A percentile compares a stretch with the other conserved stretches of the same genome.
These are phyloP conservation scores for Nakaseomyces nivariensis DNA, from an alignment of 1,139 yeast species.

Conservation along the genomic window DNA sequence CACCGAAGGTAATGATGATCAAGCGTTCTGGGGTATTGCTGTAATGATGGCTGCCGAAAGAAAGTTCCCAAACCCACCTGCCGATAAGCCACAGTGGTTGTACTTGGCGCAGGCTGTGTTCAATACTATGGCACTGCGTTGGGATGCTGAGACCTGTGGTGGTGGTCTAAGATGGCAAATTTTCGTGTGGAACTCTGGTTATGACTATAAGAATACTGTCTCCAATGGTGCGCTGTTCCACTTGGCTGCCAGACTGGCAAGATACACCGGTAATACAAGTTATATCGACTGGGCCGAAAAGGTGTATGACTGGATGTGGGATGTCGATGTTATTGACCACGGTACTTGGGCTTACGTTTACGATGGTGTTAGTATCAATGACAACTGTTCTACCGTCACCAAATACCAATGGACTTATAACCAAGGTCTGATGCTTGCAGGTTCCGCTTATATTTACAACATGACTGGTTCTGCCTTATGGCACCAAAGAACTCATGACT, in stretches of 20 bases:
- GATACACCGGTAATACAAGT: slow-evolving; percentile 65
- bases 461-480: slow-evolving; percentile 59
- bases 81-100: slow-evolving; percentile 58
- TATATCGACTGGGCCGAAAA: slow-evolving; percentile 74
- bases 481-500: slow-evolving; percentile 49
- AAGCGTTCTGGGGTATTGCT: slow-evolving; percentile 92
- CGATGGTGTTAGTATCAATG: slow-evolving; percentile 67
- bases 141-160: slow-evolving; percentile 66
- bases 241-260: slow-evolving; percentile 75
- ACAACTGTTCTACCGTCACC: slow-evolving; percentile 53
- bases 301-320: slow-evolving; percentile 75
- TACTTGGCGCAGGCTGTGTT: slow-evolving; percentile 70
- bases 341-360: slow-evolving; percentile 44
- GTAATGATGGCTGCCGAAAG: slow-evolving; percentile 87
- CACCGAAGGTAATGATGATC: slow-evolving; percentile 98
- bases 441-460: slow-evolving; percentile 76
- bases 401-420: slow-evolving; percentile 79
- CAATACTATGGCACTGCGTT: slow-evolving; percentile 80
- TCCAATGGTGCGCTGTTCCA: slow-evolving; percentile 87
- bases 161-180: slow-evolving; percentile 98
- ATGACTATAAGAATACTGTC: slow-evolving; percentile 83
- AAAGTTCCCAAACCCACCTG: slow-evolving; percentile 69
- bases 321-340: slow-evolving; percentile 45
- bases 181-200: slow-evolving; percentile 89
- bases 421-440: slow-evolving; percentile 70